phyloP scores from a whole-genome alignment of 257 asterid genomes.

The Nicotiana paniculata region DNA sequence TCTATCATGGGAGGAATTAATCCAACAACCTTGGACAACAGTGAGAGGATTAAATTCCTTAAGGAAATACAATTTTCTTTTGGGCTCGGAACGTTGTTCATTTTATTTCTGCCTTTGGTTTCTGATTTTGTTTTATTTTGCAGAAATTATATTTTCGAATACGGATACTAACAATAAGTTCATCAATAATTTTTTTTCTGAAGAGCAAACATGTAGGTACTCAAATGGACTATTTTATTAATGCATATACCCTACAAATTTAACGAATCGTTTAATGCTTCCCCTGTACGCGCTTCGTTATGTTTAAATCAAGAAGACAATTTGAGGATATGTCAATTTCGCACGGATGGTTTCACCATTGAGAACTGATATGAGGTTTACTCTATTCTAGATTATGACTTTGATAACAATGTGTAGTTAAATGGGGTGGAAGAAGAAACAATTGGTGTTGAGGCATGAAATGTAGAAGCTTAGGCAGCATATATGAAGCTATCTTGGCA shows the following conservation, averaged over 20 bases:
- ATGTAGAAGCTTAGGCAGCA: constrained; percentile 57
- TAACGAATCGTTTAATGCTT: neutral
- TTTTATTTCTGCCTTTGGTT: too few species aligned
- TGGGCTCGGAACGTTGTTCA: too few species aligned
- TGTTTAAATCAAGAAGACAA: neutral
- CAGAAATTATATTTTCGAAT: too few species aligned
- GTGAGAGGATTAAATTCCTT: too few species aligned
- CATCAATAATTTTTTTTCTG: neutral
- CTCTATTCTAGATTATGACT: neutral
- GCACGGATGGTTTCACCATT: neutral
- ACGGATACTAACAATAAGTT: neutral
- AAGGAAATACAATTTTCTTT: too few species aligned
- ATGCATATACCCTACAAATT: neutral
- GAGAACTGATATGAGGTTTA: neutral
- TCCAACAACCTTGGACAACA: too few species aligned
- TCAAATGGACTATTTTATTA: neutral
- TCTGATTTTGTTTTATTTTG: too few species aligned
- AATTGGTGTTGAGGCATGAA: constrained; percentile 31
- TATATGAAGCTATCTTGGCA: constrained; percentile 12
- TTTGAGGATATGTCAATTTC: neutral
- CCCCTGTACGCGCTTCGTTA: too few species aligned
- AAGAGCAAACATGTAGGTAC: neutral
- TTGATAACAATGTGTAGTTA: neutral
- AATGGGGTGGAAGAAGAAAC: constrained; percentile 9
- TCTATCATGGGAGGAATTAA: too few species aligned